Conservation (phyloP, 2,329 filamentous ascomycete species). For the Fusarium sp. region DNA sequence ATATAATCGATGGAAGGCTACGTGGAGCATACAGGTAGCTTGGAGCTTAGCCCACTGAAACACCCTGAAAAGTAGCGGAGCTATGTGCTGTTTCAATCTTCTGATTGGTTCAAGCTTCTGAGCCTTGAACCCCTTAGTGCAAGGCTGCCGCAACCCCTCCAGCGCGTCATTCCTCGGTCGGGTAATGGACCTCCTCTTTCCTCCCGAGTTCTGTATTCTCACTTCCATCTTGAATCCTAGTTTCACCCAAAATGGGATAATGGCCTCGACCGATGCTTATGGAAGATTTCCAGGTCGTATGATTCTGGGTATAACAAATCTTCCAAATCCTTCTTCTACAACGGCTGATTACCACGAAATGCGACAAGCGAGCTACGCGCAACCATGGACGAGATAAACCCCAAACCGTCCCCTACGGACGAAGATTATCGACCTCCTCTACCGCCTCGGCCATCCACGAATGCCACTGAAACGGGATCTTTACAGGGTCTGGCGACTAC, state of each 20-base stretch:
- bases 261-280: conserved; percentile 33
- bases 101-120: conserved; percentile 41
- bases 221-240: conserved; percentile 17
- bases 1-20: conserved; percentile 44
- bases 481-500: conserved; percentile 79
- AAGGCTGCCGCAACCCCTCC: conserved; percentile 45
- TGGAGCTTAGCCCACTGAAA: conserved; percentile 27
- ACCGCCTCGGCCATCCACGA: conserved; percentile 62
- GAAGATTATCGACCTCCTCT: conserved; percentile 65
- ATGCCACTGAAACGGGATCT: conserved; percentile 53
- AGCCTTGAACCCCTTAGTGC: conserved; percentile 37
- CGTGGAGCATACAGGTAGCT: conserved; percentile 40
- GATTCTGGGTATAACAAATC: conserved; percentile 14
- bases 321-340: background rate
- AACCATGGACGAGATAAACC: conserved; percentile 45
- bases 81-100: background rate
- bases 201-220: background rate
- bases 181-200: conserved; percentile 27
- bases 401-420: conserved; percentile 45
- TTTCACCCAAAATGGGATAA: conserved; percentile 49
- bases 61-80: conserved; percentile 26
- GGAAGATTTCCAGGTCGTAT: conserved; percentile 27
- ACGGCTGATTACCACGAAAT: conserved; percentile 42
- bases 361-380: conserved; percentile 36
- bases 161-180: conserved; percentile 31